Conservation (phyloP, 2,329 filamentous ascomycete genomes). For the Alternaria sp. region DNA sequence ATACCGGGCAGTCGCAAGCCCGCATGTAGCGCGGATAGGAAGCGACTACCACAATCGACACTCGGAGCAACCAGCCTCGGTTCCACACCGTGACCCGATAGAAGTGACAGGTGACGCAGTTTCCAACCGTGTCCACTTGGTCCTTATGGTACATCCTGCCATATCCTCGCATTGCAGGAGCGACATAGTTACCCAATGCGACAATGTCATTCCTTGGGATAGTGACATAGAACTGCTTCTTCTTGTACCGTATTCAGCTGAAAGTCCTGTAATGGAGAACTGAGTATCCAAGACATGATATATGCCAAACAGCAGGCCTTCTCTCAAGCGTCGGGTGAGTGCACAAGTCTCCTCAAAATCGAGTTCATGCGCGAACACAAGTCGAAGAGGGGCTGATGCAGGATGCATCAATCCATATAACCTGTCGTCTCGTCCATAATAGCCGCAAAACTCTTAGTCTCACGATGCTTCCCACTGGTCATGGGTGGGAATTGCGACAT, state of each 20-base stretch:
- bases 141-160: neutral
- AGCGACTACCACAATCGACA: neutral
- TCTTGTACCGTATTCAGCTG: accelerated
- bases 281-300: accelerated
- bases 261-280: accelerated
- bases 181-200: neutral
- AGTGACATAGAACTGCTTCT: neutral
- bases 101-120: neutral
- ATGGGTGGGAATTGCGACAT: constrained; percentile 45
- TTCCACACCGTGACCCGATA: too few relatives aligned
- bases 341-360: neutral
- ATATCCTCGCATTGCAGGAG: neutral
- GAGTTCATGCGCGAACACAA: neutral
- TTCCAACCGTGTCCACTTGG: neutral
- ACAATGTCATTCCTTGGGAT: neutral
- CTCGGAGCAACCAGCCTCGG: neutral
- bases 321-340: accelerated
- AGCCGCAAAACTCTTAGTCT: constrained; percentile 43
- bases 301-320: neutral
- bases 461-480: constrained; percentile 44
- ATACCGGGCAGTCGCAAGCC: neutral
- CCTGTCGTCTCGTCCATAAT: constrained; percentile 48
- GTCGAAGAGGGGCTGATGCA: accelerated
- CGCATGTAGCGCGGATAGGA: neutral
- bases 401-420: constrained; percentile 33